Evolutionary conservation across 2,329 filamentous ascomycete genomes (phyloP).

Genomic region (Amylocarpus encephaloides): DNA sequence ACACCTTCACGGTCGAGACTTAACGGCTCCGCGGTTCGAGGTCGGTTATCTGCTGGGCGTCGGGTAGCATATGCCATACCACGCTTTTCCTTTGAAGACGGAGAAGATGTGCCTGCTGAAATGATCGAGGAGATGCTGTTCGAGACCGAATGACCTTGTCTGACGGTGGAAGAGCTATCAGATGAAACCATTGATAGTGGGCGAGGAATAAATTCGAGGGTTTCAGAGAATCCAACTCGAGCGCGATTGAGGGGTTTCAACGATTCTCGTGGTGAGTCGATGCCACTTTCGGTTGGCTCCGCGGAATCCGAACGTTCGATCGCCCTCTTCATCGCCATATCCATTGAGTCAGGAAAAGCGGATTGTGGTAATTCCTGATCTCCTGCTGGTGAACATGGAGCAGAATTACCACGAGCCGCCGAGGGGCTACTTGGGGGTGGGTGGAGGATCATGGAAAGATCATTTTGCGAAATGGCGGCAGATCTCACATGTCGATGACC

Average conservation of each 20-base stretch:
- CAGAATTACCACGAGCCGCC: constrained; percentile 24
- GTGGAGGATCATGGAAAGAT: constrained; percentile 64
- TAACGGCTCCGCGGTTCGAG: constrained; percentile 62
- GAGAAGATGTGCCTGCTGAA: constrained; percentile 48
- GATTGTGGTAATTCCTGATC: constrained; percentile 13
- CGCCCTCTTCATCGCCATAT: constrained; percentile 18
- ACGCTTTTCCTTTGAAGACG: constrained; percentile 37
- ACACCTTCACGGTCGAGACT: constrained; percentile 44
- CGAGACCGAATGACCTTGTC: constrained; percentile 63
- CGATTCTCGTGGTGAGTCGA: constrained; percentile 10
- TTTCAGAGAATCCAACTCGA: constrained; percentile 78
- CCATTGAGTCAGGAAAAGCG: constrained; percentile 17
- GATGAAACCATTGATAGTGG: constrained; percentile 80
- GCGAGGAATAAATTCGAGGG: constrained; percentile 73
- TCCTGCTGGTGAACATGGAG: constrained; percentile 39
- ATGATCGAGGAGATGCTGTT: constrained; percentile 76
- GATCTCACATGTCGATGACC: constrained; percentile 79
- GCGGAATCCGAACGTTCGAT: constrained; percentile 7
- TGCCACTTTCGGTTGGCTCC: background rate
- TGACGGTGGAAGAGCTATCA: constrained; percentile 73
- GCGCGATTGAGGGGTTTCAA: constrained; percentile 41
- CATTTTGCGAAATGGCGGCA: constrained; percentile 68
- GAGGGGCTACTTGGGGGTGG: constrained; percentile 17
- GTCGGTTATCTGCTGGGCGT: constrained; percentile 46
- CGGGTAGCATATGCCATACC: constrained; percentile 33